Base-by-base conservation (phyloP, 768 basidiomycete genomes). In the Gelatoporia subvermispora region DNA sequence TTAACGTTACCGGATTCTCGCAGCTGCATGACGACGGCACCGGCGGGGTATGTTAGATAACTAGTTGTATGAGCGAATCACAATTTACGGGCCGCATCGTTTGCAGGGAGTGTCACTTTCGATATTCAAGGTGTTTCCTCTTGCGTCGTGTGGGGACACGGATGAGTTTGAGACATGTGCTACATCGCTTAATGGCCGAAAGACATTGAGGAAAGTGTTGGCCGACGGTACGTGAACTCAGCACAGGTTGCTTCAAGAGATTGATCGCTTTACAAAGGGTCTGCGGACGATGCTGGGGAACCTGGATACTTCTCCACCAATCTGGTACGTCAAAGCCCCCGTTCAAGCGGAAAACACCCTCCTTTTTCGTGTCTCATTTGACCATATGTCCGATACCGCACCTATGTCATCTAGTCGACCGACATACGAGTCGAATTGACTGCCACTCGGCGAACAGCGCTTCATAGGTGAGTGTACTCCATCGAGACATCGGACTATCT, bases 231-330 rank as follows among this genome's bases (percentile, higher is more conserved):
- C 4, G 65, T 53, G 3, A 7, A 15, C 13, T 11, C n/a, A 13
- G 10, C 13, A 35, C 8, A 24, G 8, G 11, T n/a, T 17, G 5
- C 21, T 10, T 21, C 48, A 4, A 22, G 18, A 49, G 16, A 18
- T 21, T 43, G 25, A 45, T 8, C n/a, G 41, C n/a, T n/a, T 18
- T 20, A 15, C 25, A 2, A 48, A 82, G 80, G 80, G 11, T 67
- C 70, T 25, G 76, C 80, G 3, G 81, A 83, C 50, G 82, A 84
- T 54, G 72, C 69, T 49, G 79, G 81, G 3, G 77, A 79, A 15
- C 83, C 82, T 0, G 83, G 83, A 42, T 85, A 83, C 59, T 85
- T 85, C 58, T 72, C 81, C 0, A 75, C 78, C 1, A 82, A 82
- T 54, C 65, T 84, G 24, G 80, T 79, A 49, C 15, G 68, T 59